Conservation (phyloP, 2,329 filamentous ascomycete genomes). For the Colletotrichum lentis region DNA sequence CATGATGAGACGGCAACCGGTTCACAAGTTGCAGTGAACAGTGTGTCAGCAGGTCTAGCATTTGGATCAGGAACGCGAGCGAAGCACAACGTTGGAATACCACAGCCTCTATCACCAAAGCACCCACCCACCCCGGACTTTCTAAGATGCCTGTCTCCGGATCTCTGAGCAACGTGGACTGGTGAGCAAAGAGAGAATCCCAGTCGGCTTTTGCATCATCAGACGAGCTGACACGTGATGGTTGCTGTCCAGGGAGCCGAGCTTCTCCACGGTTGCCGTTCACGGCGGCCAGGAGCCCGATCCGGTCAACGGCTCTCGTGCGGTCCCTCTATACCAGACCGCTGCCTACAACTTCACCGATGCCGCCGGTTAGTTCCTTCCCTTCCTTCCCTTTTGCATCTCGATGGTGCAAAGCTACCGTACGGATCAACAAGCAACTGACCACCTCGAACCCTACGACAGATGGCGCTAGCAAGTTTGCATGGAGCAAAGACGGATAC, state of each 20-base stretch:
- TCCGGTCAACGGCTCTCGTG: slow-evolving; percentile 81
- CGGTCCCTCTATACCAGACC: slow-evolving; percentile 94
- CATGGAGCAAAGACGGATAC: slow-evolving; percentile 70
- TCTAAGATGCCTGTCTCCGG: slow-evolving; percentile 45
- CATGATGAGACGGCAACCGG: slow-evolving; percentile 6
- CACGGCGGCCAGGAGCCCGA: slow-evolving; percentile 74
- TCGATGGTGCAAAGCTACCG: no score
- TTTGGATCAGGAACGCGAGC: slow-evolving; percentile 1
- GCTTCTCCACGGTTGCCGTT: slow-evolving; percentile 39
- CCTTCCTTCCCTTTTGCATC: not conserved
- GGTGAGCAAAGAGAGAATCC: slow-evolving; percentile 43
- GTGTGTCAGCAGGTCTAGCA: slow-evolving; percentile 20
- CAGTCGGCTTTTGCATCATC: slow-evolving; percentile 31
- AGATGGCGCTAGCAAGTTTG: slow-evolving; percentile 48
- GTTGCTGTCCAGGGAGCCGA: slow-evolving; percentile 30
- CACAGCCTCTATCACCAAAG: slow-evolving; percentile 25
- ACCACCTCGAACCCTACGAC: slow-evolving; percentile 33
- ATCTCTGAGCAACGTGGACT: slow-evolving; percentile 46
- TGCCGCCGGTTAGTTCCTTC: slow-evolving; percentile 33
- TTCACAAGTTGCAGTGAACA: slow-evolving; percentile 2
- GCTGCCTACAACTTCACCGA: slow-evolving; percentile 55
- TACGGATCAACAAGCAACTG: no score
- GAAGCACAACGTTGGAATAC: slow-evolving; percentile 26
- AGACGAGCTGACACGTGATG: slow-evolving; percentile 9
- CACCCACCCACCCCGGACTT: not conserved